Evolutionary conservation across 2,329 filamentous ascomycete species (phyloP).

Genomic region (Curvularia sp.): DNA sequence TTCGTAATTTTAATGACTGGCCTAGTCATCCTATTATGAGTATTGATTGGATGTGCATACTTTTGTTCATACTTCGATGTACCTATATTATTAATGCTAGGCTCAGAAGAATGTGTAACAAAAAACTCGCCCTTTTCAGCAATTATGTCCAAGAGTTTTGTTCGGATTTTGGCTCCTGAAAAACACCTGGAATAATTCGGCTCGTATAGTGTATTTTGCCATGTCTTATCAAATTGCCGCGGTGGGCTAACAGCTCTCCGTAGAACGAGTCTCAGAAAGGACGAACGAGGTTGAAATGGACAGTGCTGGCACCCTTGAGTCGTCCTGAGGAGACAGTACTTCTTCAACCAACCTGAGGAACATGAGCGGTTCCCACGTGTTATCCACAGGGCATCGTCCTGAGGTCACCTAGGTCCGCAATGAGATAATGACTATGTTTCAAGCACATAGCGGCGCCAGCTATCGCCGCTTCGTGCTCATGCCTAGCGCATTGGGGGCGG

Average conservation of each 20-base stretch:
- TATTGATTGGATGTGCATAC: background rate
- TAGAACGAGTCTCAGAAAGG: background rate
- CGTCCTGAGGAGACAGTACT: background rate
- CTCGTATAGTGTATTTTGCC: background rate
- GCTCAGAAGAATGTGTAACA: background rate
- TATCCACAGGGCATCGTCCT: background rate
- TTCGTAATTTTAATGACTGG: background rate
- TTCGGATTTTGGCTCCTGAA: too few relatives aligned
- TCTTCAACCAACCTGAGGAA: background rate
- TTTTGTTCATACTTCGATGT: background rate
- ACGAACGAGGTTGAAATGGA: too few relatives aligned
- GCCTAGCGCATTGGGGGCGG: slow-evolving; percentile 11
- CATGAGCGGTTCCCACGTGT: background rate
- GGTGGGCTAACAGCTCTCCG: background rate
- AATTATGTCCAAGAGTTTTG: too few relatives aligned
- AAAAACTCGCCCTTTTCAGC: background rate
- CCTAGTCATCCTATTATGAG: background rate
- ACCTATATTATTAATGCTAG: background rate
- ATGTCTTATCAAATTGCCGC: background rate
- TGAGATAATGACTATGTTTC: background rate
- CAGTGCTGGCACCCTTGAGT: too few relatives aligned
- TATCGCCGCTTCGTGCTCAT: slow-evolving; percentile 4
- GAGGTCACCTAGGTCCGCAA: background rate
- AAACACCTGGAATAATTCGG: too few relatives aligned
- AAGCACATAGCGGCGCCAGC: background rate